These are phyloP conservation scores for Ampelocalamus luodianensis DNA, from an alignment of 176 grass and related monocot genomes.

Conservation along the genomic window DNA sequence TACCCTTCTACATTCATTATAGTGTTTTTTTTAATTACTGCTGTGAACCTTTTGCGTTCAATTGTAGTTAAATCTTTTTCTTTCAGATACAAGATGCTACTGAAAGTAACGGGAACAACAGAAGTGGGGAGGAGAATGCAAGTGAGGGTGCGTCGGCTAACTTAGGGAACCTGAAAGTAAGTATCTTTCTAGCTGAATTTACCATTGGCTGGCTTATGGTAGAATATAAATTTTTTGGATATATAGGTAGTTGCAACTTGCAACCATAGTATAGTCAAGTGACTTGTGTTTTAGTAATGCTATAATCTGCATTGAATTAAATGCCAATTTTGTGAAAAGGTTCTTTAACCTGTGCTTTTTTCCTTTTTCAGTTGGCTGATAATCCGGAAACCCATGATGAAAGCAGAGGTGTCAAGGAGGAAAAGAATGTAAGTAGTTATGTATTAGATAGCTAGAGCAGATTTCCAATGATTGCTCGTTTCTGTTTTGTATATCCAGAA, in stretches of 20 bases:
- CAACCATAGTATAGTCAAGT: not conserved
- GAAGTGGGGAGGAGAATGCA: conserved; percentile 32
- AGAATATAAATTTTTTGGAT: not conserved
- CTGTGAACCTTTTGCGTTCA: not conserved
- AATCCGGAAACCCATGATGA: not conserved
- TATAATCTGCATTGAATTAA: not conserved
- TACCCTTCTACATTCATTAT: conserved; percentile 16
- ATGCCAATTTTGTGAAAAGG: not conserved
- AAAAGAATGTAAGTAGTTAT: conserved; percentile 29
- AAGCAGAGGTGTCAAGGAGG: conserved; percentile 4
- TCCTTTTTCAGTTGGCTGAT: conserved; percentile 40
- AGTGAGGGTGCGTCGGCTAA: conserved; percentile 39
- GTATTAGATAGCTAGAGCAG: not conserved
- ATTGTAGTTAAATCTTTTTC: conserved; percentile 13
- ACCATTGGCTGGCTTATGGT: conserved; percentile 1
- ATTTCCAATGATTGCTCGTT: not conserved
- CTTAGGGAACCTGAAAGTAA: conserved; percentile 54
- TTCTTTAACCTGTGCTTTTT: not conserved
- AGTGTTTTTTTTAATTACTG: not conserved
- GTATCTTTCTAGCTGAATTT: conserved; percentile 32
- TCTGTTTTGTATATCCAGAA: conserved; percentile 16
- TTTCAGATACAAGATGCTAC: conserved; percentile 55
- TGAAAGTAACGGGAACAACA: conserved; percentile 45
- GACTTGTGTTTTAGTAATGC: conserved; percentile 10
- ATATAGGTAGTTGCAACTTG: not conserved